Evolutionary conservation across 2,329 filamentous ascomycete genomes (phyloP), one percentile per base, ranked within the genome.

Genomic region (Epichloe gansuensis): DNA sequence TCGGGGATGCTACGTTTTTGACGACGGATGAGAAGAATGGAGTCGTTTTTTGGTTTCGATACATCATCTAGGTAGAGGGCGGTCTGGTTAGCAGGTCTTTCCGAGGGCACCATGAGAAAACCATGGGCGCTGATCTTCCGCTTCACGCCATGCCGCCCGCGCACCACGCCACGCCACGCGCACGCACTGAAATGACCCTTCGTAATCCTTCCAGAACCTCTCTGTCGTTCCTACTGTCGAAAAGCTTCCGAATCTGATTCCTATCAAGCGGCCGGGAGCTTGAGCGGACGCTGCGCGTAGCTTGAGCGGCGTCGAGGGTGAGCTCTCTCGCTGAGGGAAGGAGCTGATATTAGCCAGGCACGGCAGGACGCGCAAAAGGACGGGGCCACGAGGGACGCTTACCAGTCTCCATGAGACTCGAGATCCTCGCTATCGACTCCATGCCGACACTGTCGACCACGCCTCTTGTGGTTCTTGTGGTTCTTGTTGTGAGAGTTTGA

Each of bases 11-110:
- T 54, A 96, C 89, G 61, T 97, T 98, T 73, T 98, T 98, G 67
- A 98, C 89, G 51, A 98, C 87, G 25, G 89, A 87, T n/a, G 91
- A 95, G 75, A 98, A 98, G 76, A 91, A 95, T 23, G 87, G 84
- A 2, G 95, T 76, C 53, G 89, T 95, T 59, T 88, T 85, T 66
- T 94, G 87, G 60, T 87, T 82, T 59, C 83, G 82, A 71, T 96
- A 97, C 82, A 95, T 95, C 85, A 97, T 91, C 89, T 95, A 63
- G 13, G 13, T 1, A 15, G 11, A 40, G 5, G 15, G 15, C 13
- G n/a, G n/a, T 25, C 21, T 38, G 13, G 39, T 50, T 40, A 42
- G 55, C 51, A 35, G n/a, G 13, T 36, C 17, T 31, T 9, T 31
- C 9, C 27, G 8, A 31, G 27, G 27, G 27, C 27, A 31, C 27